Percentiles rank a stretch among this genome's conserved stretches.
Evolutionary conservation across 208 protist genomes (phyloP).

Genomic region (Leishmania gerbilli): DNA sequence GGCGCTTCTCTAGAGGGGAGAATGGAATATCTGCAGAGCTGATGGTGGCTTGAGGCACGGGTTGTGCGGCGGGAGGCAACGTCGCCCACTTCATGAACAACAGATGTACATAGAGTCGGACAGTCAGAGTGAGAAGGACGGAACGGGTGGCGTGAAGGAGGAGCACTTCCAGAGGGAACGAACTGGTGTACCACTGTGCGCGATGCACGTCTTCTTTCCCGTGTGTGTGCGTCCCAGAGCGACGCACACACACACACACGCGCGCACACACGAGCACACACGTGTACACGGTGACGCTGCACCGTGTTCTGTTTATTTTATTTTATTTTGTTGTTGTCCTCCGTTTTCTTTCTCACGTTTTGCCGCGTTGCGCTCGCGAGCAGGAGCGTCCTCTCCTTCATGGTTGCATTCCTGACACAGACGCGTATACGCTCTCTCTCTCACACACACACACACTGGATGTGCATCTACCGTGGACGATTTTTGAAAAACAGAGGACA

Average conservation of each 20-base stretch:
- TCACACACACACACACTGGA: not conserved
- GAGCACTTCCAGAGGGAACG: not conserved
- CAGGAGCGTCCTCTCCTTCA: not conserved
- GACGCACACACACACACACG: not conserved
- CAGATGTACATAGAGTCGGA: not conserved
- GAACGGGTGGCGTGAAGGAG: not conserved
- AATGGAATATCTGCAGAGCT: not conserved
- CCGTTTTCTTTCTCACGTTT: not conserved
- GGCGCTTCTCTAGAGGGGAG: slow-evolving; percentile 30
- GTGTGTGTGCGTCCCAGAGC: not conserved
- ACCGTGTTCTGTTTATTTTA: not conserved
- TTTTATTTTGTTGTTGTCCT: not conserved
- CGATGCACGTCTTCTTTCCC: not conserved
- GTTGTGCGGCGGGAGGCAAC: too few relatives aligned
- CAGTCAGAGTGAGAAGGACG: not conserved
- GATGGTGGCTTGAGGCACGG: not conserved
- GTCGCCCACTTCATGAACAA: too few relatives aligned
- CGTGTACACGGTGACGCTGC: not conserved
- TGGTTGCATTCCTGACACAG: not conserved
- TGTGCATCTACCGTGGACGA: too few relatives aligned
- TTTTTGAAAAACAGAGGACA: not conserved
- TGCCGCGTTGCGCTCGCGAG: not conserved
- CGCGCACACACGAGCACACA: too few relatives aligned
- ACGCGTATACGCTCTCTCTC: not conserved
- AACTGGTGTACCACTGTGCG: not conserved